Evolutionary conservation across 257 asterid species (phyloP), one percentile per base, ranked within the genome.

Genomic region (Gentiana dahurica): DNA sequence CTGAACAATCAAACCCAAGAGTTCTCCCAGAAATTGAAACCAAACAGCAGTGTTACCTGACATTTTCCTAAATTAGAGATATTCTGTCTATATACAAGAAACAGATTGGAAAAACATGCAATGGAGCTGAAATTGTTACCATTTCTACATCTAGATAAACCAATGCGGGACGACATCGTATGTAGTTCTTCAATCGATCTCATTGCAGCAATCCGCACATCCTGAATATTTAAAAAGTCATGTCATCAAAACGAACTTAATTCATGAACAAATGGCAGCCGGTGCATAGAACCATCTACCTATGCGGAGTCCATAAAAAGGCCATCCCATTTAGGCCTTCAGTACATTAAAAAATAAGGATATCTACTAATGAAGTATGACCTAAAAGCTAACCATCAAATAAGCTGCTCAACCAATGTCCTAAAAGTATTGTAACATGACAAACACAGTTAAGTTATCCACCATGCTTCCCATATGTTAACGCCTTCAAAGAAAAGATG

Each of bases 201-300:
- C 79, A 87, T 92, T 75, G 97, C 88, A 61, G 82, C 87, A 64
- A 52, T 53, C 43, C 90, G 74, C 49, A 92, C 85, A 58, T 64
- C 77, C 98, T 92, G 69, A 12, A 51, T 11, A 24, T 24, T 24
- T 24, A 60, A 32, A 49, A 4, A 49, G 51, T n/a, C 47, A 55
- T 10, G 61, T 61, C n/a, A 66, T 50, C 47, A 36, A 46, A 62
- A 60, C 39, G 48, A 37, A 56, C 46, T 8, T 36, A 45, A 36
- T 36, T 51, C 6, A 3, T 2, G 52, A 2, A 64, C 12, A 12
- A 41, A 39, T 6, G 24, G 39, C 54, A 13, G 58, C 24, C 24
- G 24, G 24, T 24, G 24, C 24, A 24, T 24, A 24, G 24, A 24
- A 24, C 24, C 24, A 24, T 24, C 24, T 24, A 24, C 24, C 24